Conservation (phyloP, 305 asterid species). For the Fraxinus nigra region DNA sequence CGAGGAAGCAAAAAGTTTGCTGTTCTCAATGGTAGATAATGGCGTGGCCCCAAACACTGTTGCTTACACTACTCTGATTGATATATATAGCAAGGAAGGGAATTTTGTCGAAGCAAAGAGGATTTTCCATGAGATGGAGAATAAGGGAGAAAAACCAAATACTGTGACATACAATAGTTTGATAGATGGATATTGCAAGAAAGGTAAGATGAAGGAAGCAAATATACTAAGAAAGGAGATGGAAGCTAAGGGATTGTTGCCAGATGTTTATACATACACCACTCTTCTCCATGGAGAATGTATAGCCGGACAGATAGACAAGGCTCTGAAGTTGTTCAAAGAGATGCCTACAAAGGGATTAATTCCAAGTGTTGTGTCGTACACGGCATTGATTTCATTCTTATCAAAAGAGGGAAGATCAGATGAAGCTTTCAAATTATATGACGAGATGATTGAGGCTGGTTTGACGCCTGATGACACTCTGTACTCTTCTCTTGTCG, state of each 20-base stretch:
- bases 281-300: slow-evolving; percentile 58
- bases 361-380: slow-evolving; percentile 47
- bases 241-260: slow-evolving; percentile 37
- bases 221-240: slow-evolving; percentile 29
- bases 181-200: slow-evolving; percentile 54
- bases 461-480: slow-evolving; percentile 70
- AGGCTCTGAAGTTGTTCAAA: slow-evolving; percentile 58
- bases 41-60: slow-evolving; percentile 48
- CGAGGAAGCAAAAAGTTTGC: slow-evolving; percentile 60
- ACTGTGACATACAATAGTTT: slow-evolving; percentile 50
- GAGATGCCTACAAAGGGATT: slow-evolving; percentile 51
- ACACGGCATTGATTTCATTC: slow-evolving; percentile 58
- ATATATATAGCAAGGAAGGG: slow-evolving; percentile 66
- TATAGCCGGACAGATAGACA: slow-evolving; percentile 54
- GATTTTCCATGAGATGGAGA: slow-evolving; percentile 51
- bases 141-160: slow-evolving; percentile 58
- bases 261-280: slow-evolving; percentile 51
- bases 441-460: slow-evolving; percentile 67
- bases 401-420: slow-evolving; percentile 67
- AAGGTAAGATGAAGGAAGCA: slow-evolving; percentile 46
- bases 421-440: slow-evolving; percentile 71
- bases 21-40: slow-evolving; percentile 55
- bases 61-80: slow-evolving; percentile 55
- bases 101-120: slow-evolving; percentile 53
- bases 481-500: slow-evolving; percentile 70